phyloP scores from a whole-genome alignment of 306 rosid genomes.

The Casuarina cunninghamiana region DNA sequence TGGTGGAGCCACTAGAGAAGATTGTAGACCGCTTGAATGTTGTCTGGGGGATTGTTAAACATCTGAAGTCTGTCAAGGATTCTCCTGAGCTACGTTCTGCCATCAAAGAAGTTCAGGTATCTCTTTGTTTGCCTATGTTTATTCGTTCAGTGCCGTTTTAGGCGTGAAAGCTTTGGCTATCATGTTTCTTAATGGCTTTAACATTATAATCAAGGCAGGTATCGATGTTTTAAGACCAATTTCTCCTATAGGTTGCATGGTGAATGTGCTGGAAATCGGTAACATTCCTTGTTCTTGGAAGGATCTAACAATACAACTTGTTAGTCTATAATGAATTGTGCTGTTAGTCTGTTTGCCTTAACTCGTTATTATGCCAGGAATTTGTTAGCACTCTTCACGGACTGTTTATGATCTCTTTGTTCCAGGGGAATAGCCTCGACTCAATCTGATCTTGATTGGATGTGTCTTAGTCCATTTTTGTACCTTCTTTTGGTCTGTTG shows the following conservation, averaged over 20 bases:
- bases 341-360: background rate
- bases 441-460: background rate
- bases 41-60: constrained; percentile 89
- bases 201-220: background rate
- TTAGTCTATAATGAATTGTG: background rate
- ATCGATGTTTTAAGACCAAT: background rate
- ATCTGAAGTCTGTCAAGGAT: constrained; percentile 93
- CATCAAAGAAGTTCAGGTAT: constrained; percentile 93
- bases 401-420: too few species aligned
- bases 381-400: background rate
- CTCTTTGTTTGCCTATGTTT: background rate
- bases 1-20: constrained; percentile 95
- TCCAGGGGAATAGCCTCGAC: background rate
- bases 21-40: constrained; percentile 68
- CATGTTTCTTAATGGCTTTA: background rate
- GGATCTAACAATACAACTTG: constrained; percentile 4
- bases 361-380: background rate
- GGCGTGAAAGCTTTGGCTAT: background rate
- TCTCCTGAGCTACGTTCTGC: constrained; percentile 84
- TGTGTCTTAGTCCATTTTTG: constrained; percentile 1
- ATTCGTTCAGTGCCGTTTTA: constrained; percentile 6
- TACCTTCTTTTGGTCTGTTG: constrained; percentile 1
- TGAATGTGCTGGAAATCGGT: background rate
- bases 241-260: background rate
- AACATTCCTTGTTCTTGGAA: background rate